These are phyloP conservation scores for Candida xyloterini DNA, from an alignment of 805 yeast genomes.

Conservation along the genomic window DNA sequence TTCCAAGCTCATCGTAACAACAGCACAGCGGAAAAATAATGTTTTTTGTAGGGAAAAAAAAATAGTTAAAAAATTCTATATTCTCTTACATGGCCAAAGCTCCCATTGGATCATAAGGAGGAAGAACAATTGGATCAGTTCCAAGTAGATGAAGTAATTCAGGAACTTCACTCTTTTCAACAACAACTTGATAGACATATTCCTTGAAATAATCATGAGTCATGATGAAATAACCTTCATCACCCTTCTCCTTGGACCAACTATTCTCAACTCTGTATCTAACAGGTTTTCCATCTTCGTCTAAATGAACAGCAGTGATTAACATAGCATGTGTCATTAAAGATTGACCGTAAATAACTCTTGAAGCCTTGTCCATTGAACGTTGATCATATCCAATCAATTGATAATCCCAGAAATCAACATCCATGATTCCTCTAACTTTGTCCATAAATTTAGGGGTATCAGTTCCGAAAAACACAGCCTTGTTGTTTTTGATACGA, in stretches of 20 bases:
- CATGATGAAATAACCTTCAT: constrained; percentile 68
- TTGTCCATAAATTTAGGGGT: constrained; percentile 75
- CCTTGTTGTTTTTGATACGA: constrained; percentile 68
- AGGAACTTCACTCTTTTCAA: constrained; percentile 48
- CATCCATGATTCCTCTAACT: constrained; percentile 68
- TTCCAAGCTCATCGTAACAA: constrained; percentile 6
- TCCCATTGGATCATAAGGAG: constrained; percentile 81
- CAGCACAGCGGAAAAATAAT: constrained; percentile 8
- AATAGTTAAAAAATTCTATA: too few species aligned
- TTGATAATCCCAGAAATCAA: constrained; percentile 63
- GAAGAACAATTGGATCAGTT: constrained; percentile 50
- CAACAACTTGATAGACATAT: constrained; percentile 70
- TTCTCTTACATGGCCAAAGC: constrained; percentile 57
- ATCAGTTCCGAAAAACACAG: constrained; percentile 86
- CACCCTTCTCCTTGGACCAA: constrained; percentile 70
- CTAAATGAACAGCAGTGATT: constrained; percentile 76
- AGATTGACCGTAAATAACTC: constrained; percentile 68
- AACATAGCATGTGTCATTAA: constrained; percentile 91
- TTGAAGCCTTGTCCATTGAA: constrained; percentile 55
- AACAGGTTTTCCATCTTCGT: constrained; percentile 55
- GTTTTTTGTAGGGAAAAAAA: background rate
- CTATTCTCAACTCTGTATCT: constrained; percentile 76
- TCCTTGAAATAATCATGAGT: constrained; percentile 72
- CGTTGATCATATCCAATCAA: constrained; percentile 50
- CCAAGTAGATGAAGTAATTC: constrained; percentile 40